phyloP scores from a whole-genome alignment of 176 grass and related monocot species.

The Ampelocalamus luodianensis region DNA sequence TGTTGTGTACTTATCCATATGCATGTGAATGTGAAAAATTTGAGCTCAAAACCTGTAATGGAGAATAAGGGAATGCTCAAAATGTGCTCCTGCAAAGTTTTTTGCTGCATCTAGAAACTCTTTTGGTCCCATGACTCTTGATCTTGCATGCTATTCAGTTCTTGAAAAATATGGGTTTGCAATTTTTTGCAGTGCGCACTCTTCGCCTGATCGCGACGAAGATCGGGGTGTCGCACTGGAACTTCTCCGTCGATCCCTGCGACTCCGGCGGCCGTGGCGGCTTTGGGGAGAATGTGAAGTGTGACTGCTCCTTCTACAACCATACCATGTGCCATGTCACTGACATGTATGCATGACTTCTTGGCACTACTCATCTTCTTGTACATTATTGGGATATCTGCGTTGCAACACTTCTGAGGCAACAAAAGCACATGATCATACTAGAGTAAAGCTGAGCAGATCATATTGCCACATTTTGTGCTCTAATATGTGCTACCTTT shows the following conservation, averaged over 20 bases:
- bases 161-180: background rate
- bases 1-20: background rate
- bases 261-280: background rate
- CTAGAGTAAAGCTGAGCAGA: background rate
- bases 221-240: slow-evolving; percentile 57
- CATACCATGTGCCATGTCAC: slow-evolving; percentile 62
- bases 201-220: slow-evolving; percentile 51
- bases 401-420: background rate
- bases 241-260: slow-evolving; percentile 67
- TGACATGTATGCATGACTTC: slow-evolving; percentile 49
- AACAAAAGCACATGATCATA: background rate
- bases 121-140: background rate
- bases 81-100: background rate
- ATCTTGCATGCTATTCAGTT: background rate
- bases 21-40: background rate
- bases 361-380: background rate
- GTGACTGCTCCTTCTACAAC: slow-evolving; percentile 75
- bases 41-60: background rate
- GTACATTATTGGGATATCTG: background rate
- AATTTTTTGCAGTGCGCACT: slow-evolving; percentile 42
- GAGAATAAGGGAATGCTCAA: background rate
- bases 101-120: background rate
- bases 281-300: slow-evolving; percentile 42
- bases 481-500: background rate
- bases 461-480: background rate